These are phyloP conservation scores for Sporothrix mexicana DNA, from an alignment of 2,329 filamentous ascomycete species.

Conservation along the genomic window DNA sequence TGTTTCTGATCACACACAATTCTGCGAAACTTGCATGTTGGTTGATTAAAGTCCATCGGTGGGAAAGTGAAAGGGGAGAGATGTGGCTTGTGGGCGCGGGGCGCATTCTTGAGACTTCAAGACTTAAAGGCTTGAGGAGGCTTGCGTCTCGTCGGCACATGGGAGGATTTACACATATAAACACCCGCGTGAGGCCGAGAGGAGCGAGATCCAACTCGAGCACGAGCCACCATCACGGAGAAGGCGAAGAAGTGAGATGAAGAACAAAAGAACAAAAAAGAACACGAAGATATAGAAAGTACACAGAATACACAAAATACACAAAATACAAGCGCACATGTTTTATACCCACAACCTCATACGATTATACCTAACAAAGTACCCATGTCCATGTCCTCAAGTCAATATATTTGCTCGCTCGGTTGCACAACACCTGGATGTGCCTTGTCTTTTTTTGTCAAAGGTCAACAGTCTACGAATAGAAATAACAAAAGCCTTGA, in stretches of 20 bases:
- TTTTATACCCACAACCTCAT: background rate
- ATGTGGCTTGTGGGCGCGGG: background rate
- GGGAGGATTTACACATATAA: too few species aligned
- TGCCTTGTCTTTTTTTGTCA: background rate
- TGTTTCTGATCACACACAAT: background rate
- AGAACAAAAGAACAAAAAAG: background rate
- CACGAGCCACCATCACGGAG: too few species aligned
- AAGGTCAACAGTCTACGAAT: slow-evolving; percentile 4
- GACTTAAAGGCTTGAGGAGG: too few species aligned
- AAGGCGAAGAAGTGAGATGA: too few species aligned
- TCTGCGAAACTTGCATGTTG: background rate
- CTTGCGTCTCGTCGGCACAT: too few species aligned
- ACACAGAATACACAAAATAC: background rate
- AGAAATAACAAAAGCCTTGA: background rate
- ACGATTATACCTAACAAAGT: background rate
- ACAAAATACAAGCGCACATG: background rate
- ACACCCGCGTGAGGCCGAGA: too few species aligned
- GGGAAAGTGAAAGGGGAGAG: background rate
- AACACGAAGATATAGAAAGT: background rate
- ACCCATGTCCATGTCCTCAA: background rate
- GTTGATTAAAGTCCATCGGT: too few species aligned
- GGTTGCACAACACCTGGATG: background rate
- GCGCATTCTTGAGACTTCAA: too few species aligned
- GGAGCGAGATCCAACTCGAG: too few species aligned
- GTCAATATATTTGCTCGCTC: background rate